A percentile compares a stretch with the other conserved stretches of the same genome.
Conservation (phyloP, 345 rosid genomes). For the Noccaea caerulescens region DNA sequence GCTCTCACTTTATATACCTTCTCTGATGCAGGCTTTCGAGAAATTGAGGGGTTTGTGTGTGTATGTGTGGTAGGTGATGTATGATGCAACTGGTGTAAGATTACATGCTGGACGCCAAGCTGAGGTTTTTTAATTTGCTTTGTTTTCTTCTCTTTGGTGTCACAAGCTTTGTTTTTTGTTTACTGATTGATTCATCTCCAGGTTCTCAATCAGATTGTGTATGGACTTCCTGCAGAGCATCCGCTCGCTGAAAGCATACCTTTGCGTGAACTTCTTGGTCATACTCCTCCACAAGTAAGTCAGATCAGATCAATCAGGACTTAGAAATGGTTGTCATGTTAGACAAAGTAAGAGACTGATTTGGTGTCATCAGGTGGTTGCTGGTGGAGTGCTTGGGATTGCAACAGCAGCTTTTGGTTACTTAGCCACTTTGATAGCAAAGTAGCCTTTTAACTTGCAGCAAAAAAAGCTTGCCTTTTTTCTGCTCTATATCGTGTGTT, state of each 20-base stretch:
- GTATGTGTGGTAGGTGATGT: slow-evolving; percentile 63
- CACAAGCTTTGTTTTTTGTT: background rate
- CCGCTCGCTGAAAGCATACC: slow-evolving; percentile 91
- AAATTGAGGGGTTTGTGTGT: background rate
- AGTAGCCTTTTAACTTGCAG: slow-evolving; percentile 1
- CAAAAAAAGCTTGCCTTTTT: background rate
- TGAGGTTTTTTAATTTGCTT: slow-evolving; percentile 55
- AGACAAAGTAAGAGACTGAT: background rate
- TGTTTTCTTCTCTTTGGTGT: slow-evolving; percentile 14
- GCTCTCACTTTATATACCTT: background rate
- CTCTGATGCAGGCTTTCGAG: background rate
- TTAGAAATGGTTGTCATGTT: background rate
- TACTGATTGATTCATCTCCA: slow-evolving; percentile 32
- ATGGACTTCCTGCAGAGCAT: slow-evolving; percentile 87
- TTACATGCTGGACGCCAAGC: slow-evolving; percentile 95
- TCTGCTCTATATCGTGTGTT: background rate
- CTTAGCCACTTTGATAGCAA: slow-evolving; percentile 42
- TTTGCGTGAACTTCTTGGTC: slow-evolving; percentile 84
- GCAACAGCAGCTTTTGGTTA: slow-evolving; percentile 61
- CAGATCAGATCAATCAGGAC: slow-evolving; percentile 5
- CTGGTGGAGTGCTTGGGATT: slow-evolving; percentile 76
- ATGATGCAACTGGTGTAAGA: slow-evolving; percentile 89
- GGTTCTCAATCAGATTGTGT: slow-evolving; percentile 96
- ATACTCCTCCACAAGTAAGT: slow-evolving; percentile 85
- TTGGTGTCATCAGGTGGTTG: slow-evolving; percentile 61